These are phyloP conservation scores for Babesia gibsoni DNA, from an alignment of 169 alveolate genomes.

Conservation along the genomic window DNA sequence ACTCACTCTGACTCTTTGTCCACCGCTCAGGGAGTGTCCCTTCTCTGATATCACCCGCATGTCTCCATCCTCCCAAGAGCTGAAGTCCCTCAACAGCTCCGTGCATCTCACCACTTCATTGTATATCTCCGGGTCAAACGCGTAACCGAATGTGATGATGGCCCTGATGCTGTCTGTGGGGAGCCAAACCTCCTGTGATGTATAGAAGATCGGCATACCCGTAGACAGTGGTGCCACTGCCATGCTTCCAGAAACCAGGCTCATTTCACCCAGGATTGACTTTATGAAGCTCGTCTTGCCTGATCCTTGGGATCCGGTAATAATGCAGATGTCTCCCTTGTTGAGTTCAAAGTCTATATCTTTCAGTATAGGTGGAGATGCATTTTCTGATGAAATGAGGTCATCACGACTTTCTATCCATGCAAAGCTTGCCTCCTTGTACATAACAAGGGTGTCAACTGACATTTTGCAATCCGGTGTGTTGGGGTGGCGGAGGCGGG, in stretches of 20 bases:
- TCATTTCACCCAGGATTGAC: conserved; percentile 32
- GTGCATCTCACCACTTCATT: not conserved
- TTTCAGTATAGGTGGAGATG: not conserved
- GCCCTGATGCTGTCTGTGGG: conserved; percentile 29
- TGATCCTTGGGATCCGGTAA: conserved; percentile 21
- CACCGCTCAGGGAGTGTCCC: conserved; percentile 77
- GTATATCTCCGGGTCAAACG: conserved; percentile 19
- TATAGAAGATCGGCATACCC: conserved; percentile 40
- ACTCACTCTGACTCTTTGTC: conserved; percentile 86
- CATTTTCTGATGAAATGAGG: not conserved
- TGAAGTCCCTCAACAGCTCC: conserved; percentile 13
- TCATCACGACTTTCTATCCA: conserved; percentile 24
- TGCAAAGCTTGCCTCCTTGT: conserved; percentile 30
- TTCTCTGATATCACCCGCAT: conserved; percentile 1
- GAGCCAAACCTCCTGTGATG: conserved; percentile 27
- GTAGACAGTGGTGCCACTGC: conserved; percentile 35
- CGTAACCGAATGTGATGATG: conserved; percentile 5
- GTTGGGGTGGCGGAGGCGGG: too few species aligned
- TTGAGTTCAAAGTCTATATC: not conserved
- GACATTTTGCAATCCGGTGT: too few species aligned
- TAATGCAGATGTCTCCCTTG: conserved; percentile 3
- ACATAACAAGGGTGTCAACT: conserved; percentile 14
- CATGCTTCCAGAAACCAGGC: conserved; percentile 31
- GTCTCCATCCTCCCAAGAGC: conserved; percentile 30
- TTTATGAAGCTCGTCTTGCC: conserved; percentile 36